Evolutionary conservation across 225 moss, liverwort and hornwort species (phyloP), one percentile per base, ranked within the genome.

Genomic region (Neckera pumila): DNA sequence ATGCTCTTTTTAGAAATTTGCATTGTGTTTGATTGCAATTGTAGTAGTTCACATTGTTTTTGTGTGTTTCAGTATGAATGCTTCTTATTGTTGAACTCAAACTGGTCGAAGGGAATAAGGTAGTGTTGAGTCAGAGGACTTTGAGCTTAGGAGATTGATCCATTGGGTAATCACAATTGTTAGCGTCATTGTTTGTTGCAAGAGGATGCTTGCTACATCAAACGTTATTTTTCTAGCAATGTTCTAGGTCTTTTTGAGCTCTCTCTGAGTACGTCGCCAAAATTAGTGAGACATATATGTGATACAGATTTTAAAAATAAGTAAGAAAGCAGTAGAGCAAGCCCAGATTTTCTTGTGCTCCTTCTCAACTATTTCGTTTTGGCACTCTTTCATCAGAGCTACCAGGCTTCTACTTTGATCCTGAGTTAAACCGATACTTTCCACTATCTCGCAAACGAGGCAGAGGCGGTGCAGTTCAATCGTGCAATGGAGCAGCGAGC

Each of bases 361-460:
- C 38, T 84, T 81, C 76, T 89, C 30, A 82, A 85, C 51, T 78
- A 36, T 82, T 78, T 82, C 60, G 49, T 85, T 87, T 61, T 84
- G 81, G 54, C 81, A 83, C 71, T 87, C 82, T 65, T 88, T 47
- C 79, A 84, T 80, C 92, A 94, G 92, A 94, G 90, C 86, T 94
- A 63, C 90, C 92, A 45, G 94, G 94, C 74, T 94, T 94, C 85
- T 91, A 90, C 79, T 92, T 94, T 80, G 92, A 94, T 78, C 87
- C 91, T 75, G 93, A 90, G 62, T 84, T 90, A 11, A 94, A 94
- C 76, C 89, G 93, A 47, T 91, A 92, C 88, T 94, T 92, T 62
- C 92, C 93, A 82, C 79, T 91, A 65, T 89, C 91, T 82, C 91
- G 92, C 38, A 94, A 94, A 88, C 79, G 91, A 84, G 91, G 92